These are phyloP conservation scores for Westerdykella aurantiaca DNA, from an alignment of 2,329 filamentous ascomycete genomes.

Conservation along the genomic window DNA sequence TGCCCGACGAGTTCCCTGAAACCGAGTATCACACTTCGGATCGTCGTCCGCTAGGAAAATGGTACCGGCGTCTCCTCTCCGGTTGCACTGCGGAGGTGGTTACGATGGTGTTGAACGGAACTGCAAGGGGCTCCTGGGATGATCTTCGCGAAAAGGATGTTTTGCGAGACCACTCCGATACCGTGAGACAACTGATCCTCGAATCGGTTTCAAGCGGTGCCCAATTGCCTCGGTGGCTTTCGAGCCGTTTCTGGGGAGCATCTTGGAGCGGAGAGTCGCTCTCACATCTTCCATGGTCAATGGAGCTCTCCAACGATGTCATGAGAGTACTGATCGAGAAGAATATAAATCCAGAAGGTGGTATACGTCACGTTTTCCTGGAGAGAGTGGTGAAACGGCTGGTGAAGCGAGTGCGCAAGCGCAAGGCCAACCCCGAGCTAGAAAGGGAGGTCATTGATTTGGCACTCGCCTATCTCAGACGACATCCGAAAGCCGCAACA, in stretches of 20 bases:
- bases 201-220: not conserved
- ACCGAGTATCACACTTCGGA: constrained; percentile 9
- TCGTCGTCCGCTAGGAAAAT: constrained; percentile 12
- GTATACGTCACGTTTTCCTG: constrained; percentile 4
- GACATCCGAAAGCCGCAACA: constrained; percentile 5
- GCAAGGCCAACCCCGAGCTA: constrained; percentile 10
- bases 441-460: constrained; percentile 16
- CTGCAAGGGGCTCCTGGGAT: constrained; percentile 4
- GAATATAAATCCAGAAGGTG: not conserved
- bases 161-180: constrained; percentile 13
- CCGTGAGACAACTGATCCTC: constrained; percentile 6
- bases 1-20: constrained; percentile 14
- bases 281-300: constrained; percentile 17
- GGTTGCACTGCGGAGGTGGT: constrained; percentile 18
- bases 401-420: constrained; percentile 16
- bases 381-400: constrained; percentile 16
- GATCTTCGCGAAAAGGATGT: constrained; percentile 5
- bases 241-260: too few species aligned
- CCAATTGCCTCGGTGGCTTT: not conserved
- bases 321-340: constrained; percentile 9
- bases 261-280: too few species aligned
- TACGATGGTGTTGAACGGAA: constrained; percentile 1
- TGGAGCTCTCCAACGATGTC: constrained; percentile 21
- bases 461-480: constrained; percentile 13
- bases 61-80: constrained; percentile 18